A percentile compares a stretch with the other conserved stretches of the same genome.
Evolutionary conservation across 768 basidiomycete species (phyloP).

Genomic region (Naganishia onofrii): DNA sequence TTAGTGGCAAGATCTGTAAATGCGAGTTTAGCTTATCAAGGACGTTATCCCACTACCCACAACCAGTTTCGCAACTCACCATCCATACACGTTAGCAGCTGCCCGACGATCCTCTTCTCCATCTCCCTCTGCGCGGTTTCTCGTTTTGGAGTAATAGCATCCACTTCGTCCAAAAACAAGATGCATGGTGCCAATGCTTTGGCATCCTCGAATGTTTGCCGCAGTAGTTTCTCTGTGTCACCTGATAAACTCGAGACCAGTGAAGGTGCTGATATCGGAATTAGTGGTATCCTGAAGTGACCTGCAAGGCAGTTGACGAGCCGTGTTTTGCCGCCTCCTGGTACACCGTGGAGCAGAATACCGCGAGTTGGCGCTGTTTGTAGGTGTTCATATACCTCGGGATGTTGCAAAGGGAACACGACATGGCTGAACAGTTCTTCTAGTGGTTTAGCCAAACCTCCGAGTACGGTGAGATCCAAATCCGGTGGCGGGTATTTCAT

Average conservation of each 20-base stretch:
- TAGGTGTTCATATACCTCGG: constrained; percentile 89
- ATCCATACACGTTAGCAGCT: constrained; percentile 98
- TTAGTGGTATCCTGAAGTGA: constrained; percentile 87
- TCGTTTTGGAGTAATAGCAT: constrained; percentile 94
- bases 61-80: constrained; percentile 58
- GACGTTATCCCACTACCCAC: neutral
- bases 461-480: constrained; percentile 76
- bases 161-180: constrained; percentile 95
- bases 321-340: constrained; percentile 94
- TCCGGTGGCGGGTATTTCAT: constrained; percentile 66
- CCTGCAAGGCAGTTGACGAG: constrained; percentile 93
- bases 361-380: constrained; percentile 90
- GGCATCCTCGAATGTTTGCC: constrained; percentile 96
- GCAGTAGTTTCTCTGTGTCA: constrained; percentile 91
- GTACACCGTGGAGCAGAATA: constrained; percentile 88
- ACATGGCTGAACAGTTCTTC: constrained; percentile 96
- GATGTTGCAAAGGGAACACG: constrained; percentile 89
- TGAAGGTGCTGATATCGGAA: constrained; percentile 88
- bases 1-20: constrained; percentile 79
- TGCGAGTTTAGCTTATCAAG: too few species aligned
- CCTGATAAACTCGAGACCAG: constrained; percentile 98
- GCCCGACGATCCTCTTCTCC: constrained; percentile 95
- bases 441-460: constrained; percentile 78
- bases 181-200: constrained; percentile 89
- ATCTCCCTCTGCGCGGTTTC: constrained; percentile 98